phyloP scores from a whole-genome alignment of 2,329 filamentous ascomycete species.

The Plectosphaerella cucumerina region DNA sequence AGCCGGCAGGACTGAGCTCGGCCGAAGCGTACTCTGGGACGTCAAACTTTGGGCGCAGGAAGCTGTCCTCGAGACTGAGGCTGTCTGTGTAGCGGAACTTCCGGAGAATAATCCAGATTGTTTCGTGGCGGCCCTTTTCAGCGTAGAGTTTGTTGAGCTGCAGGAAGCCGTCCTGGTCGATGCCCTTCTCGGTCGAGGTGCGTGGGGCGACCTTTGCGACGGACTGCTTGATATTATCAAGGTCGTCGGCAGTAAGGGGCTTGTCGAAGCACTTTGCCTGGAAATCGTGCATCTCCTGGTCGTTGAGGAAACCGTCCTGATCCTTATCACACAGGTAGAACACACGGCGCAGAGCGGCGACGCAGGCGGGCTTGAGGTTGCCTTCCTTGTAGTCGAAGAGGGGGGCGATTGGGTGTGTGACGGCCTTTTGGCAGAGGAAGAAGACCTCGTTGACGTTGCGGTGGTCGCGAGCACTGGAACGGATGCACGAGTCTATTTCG shows the following conservation, averaged over 20 bases:
- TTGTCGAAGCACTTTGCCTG: slow-evolving; percentile 92
- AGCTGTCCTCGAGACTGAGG: slow-evolving; percentile 83
- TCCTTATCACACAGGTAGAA: slow-evolving; percentile 97
- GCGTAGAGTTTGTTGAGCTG: slow-evolving; percentile 94
- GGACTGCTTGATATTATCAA: slow-evolving; percentile 86
- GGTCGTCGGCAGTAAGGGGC: slow-evolving; percentile 71
- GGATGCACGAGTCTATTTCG: slow-evolving; percentile 96
- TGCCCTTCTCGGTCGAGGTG: slow-evolving; percentile 63
- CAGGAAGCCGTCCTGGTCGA: slow-evolving; percentile 80
- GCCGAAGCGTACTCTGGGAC: slow-evolving; percentile 89
- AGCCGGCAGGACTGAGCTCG: slow-evolving; percentile 89
- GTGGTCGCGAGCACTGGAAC: slow-evolving; percentile 87
- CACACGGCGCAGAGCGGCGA: slow-evolving; percentile 80
- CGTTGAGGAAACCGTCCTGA: slow-evolving; percentile 87
- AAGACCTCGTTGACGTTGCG: slow-evolving; percentile 95
- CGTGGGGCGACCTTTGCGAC: slow-evolving; percentile 66
- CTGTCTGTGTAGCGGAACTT: slow-evolving; percentile 97
- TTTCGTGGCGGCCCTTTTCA: slow-evolving; percentile 95
- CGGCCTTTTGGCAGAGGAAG: slow-evolving; percentile 96
- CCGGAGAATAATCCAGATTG: slow-evolving; percentile 93
- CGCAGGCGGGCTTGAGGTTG: slow-evolving; percentile 80
- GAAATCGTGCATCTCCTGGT: slow-evolving; percentile 86
- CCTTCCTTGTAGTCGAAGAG: slow-evolving; percentile 95
- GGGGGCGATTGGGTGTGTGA: slow-evolving; percentile 93
- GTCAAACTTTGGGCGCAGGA: slow-evolving; percentile 90